Percentiles rank a stretch among this genome's conserved stretches.
Conservation (phyloP, 208 protist genomes). For the Naegleria lovaniensis region DNA sequence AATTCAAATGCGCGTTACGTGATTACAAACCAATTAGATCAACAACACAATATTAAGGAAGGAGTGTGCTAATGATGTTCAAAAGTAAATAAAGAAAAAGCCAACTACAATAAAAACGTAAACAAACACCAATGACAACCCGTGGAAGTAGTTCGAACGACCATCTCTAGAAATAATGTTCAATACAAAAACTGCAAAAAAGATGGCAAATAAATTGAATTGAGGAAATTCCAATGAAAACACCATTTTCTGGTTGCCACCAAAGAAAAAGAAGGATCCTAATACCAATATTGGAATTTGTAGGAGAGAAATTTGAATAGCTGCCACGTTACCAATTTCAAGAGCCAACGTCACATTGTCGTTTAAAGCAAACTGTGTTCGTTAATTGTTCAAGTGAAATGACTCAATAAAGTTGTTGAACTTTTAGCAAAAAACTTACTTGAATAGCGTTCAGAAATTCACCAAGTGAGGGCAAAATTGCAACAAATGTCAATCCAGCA, state of each 20-base stretch:
- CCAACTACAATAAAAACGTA: background rate
- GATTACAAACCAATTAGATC: too few species aligned
- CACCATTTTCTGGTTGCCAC: conserved; percentile 19
- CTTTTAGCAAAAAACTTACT: too few species aligned
- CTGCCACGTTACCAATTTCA: conserved; percentile 48
- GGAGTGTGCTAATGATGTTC: background rate
- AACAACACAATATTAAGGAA: too few species aligned
- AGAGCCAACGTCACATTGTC: conserved; percentile 49
- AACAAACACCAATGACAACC: conserved; percentile 33
- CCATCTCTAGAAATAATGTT: conserved; percentile 51
- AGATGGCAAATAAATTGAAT: conserved; percentile 49
- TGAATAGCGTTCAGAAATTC: conserved; percentile 52
- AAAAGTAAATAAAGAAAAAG: conserved; percentile 3
- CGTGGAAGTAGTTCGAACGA: conserved; percentile 52
- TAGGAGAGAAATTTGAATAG: conserved; percentile 50
- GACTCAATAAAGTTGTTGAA: too few species aligned
- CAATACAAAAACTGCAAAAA: conserved; percentile 50
- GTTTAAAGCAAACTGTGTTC: conserved; percentile 39
- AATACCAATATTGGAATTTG: conserved; percentile 52
- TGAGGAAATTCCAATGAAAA: conserved; percentile 53
- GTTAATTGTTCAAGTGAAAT: too few species aligned
- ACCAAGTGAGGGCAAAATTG: conserved; percentile 38
- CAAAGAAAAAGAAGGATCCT: conserved; percentile 37
- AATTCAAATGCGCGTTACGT: too few species aligned
- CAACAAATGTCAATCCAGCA: background rate